Base-by-base conservation (phyloP, 139 green algal genomes). In the Chlorella sp. region DNA sequence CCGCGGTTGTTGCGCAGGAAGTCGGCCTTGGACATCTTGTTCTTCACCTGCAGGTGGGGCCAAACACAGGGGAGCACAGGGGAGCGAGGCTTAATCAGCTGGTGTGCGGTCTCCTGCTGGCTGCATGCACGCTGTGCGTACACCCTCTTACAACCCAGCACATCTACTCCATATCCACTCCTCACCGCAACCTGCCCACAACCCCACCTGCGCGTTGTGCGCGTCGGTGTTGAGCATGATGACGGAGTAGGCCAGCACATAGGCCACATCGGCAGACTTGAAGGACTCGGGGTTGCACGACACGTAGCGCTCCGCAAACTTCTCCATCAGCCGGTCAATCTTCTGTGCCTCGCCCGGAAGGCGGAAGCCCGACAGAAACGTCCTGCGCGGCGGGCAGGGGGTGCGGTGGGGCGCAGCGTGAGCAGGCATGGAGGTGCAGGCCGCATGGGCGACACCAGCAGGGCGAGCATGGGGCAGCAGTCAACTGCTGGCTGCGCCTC, bases 181-280 rank as follows among this genome's bases (percentile, higher is more conserved):
- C 11, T 55, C 44, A 7, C 81, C 90, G n/a, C 88, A 96, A 95
- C 89, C 96, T 96, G 51, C 87, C 85, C 89, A 94, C 95, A n/a
- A 95, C 94, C 80, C 26, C 76, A 41, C 76, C 76, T 82, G 89
- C 1, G 95, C 94, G 89, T 99, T 99, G 93, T 99, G 98, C 30
- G 96, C 96, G 88, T 99, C 98, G 4, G 98, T 99, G 94, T 99
- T 99, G 86, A 99, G 95, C 97, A 99, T 98, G 93, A 99, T 99
- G 78, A 99, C 96, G 18, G 91, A 97, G 91, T 98, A 99, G 36
- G 97, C 96, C 68, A 99, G 93, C 87, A 99, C 96, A 85, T 99
- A 99, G 17, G 95, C 97, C 55, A 98, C 97, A 83, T 99, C 97
- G 2, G 97, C 97, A 26, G 81, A 94, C 86, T 96, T 96, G 90